Base-by-base conservation (phyloP, 2,329 filamentous ascomycete genomes). In the Periglandula ipomoeae region DNA sequence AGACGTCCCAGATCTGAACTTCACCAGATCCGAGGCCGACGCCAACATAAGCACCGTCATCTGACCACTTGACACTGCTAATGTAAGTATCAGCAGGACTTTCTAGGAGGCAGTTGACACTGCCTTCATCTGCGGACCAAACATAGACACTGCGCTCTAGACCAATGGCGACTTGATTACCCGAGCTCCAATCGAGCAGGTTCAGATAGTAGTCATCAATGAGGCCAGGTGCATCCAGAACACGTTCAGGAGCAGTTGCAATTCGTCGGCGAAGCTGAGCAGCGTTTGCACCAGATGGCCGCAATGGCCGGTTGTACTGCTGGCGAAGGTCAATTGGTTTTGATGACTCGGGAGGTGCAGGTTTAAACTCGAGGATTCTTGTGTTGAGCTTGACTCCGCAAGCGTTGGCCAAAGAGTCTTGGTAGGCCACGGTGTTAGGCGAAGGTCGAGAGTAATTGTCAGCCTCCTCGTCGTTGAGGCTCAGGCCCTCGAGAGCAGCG, bases 191-290 rank as follows among this genome's bases (percentile, higher is more conserved):
- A 73, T 98, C 93, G 23, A 98, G 82, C 35, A 98, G 78, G 75
- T 98, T 98, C 59, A 98, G 85, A 68, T 98, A 98, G 78, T 97
- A 98, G 72, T 98, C 93, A 61, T 98, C 93, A 53, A 97, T 86
- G 47, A 98, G 81, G 49, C 91, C 93, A 5, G 93, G 93, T 4
- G 93, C 93, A 69, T 98, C 93, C 23, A 98, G 81, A 13, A 98
- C 93, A 55, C 93, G 87, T 70, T 98, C 93, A 10, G 93, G 93
- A 11, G 91, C 89, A 7, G 93, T 96, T 47, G 93, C 86, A 51
- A 98, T 89, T 59, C 91, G 87, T 54, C 93, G 87, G 56, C 90
- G 84, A 70, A 89, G 89, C 67, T 96, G 89, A 27, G 90, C 88
- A 44, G 88, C 84, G 60, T 79, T 76, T 22, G 85, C 74, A 53